Evolutionary conservation across 2,329 filamentous ascomycete genomes (phyloP).

Genomic region (Tolypocladium inflatum): DNA sequence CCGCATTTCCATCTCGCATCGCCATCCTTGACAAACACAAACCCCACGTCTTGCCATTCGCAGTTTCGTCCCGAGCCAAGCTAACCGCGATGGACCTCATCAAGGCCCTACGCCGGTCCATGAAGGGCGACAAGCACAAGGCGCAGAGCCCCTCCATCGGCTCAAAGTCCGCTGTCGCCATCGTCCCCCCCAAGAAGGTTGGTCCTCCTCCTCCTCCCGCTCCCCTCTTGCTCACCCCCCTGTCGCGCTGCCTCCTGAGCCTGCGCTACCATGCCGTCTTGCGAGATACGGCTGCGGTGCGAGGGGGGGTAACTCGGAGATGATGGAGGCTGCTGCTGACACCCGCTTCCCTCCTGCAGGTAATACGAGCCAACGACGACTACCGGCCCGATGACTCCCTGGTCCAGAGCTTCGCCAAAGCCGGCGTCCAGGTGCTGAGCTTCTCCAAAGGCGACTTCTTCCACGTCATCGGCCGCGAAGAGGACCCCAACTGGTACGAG

Average conservation of each 20-base stretch:
- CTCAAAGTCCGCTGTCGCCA: conserved; percentile 78
- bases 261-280: not conserved
- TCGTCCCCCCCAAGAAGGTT: conserved; percentile 90
- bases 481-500: conserved; percentile 96
- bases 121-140: conserved; percentile 80
- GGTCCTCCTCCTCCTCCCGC: conserved; percentile 18
- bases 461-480: conserved; percentile 91
- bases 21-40: not conserved
- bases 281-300: not conserved
- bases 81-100: conserved; percentile 36
- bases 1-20: not conserved
- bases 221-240: not conserved
- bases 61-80: not conserved
- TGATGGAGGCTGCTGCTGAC: not conserved
- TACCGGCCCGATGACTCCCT: conserved; percentile 69
- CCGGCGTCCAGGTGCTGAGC: conserved; percentile 65
- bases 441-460: conserved; percentile 97
- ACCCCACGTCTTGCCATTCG: not conserved
- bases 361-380: conserved; percentile 94
- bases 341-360: conserved; percentile 42
- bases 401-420: conserved; percentile 84
- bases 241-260: not conserved
- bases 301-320: not conserved
- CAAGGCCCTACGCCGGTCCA: conserved; percentile 74
- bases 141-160: conserved; percentile 66